phyloP scores from a whole-genome alignment of 768 basidiomycete species.

The Suillus weaverae region DNA sequence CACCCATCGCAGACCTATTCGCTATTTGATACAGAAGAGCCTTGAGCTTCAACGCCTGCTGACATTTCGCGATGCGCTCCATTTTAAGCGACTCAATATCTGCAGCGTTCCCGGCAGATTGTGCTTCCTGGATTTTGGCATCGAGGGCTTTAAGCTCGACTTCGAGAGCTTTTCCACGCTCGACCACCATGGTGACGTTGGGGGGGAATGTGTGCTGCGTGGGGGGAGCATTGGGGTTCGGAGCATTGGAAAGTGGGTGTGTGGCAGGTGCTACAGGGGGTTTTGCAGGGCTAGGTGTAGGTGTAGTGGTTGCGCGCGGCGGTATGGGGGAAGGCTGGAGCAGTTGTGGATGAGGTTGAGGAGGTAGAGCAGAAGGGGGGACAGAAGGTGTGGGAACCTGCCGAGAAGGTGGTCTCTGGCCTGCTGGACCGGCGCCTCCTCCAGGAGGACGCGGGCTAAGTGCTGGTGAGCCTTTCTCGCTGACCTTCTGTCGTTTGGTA shows the following conservation, averaged over 20 bases:
- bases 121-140: conserved; percentile 14
- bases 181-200: conserved; percentile 21
- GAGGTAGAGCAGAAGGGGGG: conserved; percentile 1
- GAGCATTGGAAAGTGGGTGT: conserved; percentile 15
- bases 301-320: conserved; percentile 19
- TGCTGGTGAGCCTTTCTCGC: neutral
- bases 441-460: conserved; percentile 2
- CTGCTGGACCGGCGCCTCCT: conserved; percentile 1
- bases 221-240: conserved; percentile 9
- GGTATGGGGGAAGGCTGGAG: conserved; percentile 15
- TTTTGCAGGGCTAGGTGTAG: conserved; percentile 18
- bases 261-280: conserved; percentile 25
- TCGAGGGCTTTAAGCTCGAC: conserved; percentile 19
- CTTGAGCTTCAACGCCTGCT: conserved; percentile 15
- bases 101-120: conserved; percentile 19
- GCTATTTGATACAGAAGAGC: conserved; percentile 6
- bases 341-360: conserved; percentile 5
- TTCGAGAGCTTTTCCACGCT: conserved; percentile 20
- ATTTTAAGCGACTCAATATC: conserved; percentile 17
- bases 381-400: conserved; percentile 2
- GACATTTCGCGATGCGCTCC: conserved; percentile 9
- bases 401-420: conserved; percentile 2
- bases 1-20: neutral
- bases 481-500: conserved; percentile 39
- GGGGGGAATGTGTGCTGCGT: neutral